phyloP scores from a whole-genome alignment of 192 early-diverging fungal genomes.

The Coemansia asiatica region DNA sequence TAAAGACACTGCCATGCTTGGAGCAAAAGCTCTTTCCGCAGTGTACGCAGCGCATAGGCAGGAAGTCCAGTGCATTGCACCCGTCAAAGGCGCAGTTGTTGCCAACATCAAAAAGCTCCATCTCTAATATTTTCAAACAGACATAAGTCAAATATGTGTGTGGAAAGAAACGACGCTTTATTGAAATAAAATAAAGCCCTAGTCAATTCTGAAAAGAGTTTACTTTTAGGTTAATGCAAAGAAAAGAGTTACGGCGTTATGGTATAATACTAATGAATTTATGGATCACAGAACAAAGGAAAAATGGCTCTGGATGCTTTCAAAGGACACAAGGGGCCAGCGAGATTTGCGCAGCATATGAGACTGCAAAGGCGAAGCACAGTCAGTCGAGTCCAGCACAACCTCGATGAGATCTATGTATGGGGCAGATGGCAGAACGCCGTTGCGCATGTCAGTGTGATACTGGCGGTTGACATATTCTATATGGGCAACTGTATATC shows the following conservation, averaged over 20 bases:
- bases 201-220: too few relatives aligned
- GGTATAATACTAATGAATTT: not conserved
- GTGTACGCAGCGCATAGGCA: conserved; percentile 22
- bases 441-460: conserved; percentile 2
- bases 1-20: conserved; percentile 17
- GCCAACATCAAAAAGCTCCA: conserved; percentile 47
- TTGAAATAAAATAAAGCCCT: too few relatives aligned
- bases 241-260: not conserved
- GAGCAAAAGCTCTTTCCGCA: conserved; percentile 36
- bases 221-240: not conserved
- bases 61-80: conserved; percentile 38
- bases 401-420: conserved; percentile 44
- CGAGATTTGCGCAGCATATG: conserved; percentile 5
- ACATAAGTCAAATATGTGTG: not conserved
- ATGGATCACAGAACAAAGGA: conserved; percentile 31
- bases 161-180: too few relatives aligned
- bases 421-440: not conserved
- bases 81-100: conserved; percentile 26
- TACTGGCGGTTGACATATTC: conserved; percentile 24
- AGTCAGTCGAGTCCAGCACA: conserved; percentile 12
- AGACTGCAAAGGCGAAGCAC: not conserved
- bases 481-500: conserved; percentile 26
- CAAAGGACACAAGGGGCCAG: conserved; percentile 40
- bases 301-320: conserved; percentile 32
- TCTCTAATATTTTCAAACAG: not conserved